These are phyloP conservation scores for Epichloe glyceriae DNA, from an alignment of 2,329 filamentous ascomycete genomes.

Conservation along the genomic window DNA sequence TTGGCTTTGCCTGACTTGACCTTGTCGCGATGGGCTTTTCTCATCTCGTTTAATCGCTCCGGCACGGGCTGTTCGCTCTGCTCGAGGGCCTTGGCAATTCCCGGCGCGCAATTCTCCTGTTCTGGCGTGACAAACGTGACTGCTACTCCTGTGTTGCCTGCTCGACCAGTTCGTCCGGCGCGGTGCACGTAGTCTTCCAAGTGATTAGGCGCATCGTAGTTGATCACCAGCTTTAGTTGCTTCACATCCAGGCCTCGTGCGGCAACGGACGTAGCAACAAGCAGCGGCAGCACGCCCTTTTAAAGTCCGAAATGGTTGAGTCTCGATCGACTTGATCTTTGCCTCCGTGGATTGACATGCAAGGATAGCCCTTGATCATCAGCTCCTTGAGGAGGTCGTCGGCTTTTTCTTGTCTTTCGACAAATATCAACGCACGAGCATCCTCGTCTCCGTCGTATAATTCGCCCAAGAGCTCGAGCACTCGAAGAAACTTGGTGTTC, in stretches of 20 bases:
- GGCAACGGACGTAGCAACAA: conserved; percentile 91
- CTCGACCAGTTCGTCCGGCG: conserved; percentile 83
- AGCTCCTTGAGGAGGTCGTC: conserved; percentile 68
- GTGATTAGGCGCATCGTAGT: conserved; percentile 89
- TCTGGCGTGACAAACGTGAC: conserved; percentile 89
- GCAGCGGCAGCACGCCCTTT: conserved; percentile 77
- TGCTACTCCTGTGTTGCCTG: conserved; percentile 86
- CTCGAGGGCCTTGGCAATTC: conserved; percentile 82
- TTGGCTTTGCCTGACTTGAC: conserved; percentile 89
- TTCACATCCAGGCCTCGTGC: conserved; percentile 93
- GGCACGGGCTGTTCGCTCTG: conserved; percentile 81
- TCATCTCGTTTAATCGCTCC: conserved; percentile 51
- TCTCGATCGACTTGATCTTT: conserved; percentile 91
- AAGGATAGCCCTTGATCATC: conserved; percentile 74
- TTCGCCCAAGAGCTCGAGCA: conserved; percentile 77
- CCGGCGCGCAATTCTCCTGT: conserved; percentile 79
- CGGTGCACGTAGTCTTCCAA: conserved; percentile 95
- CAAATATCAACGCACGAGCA: conserved; percentile 78
- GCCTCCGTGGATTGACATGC: conserved; percentile 86
- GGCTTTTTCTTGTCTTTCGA: conserved; percentile 82
- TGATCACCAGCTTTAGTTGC: conserved; percentile 88
- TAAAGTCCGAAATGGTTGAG: conserved; percentile 87
- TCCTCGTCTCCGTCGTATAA: conserved; percentile 82
- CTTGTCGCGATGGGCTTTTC: conserved; percentile 69
- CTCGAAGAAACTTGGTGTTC: conserved; percentile 66